Evolutionary conservation across 495 filamentous ascomycete species (phyloP).

Genomic region (Cladorrhinum samala): DNA sequence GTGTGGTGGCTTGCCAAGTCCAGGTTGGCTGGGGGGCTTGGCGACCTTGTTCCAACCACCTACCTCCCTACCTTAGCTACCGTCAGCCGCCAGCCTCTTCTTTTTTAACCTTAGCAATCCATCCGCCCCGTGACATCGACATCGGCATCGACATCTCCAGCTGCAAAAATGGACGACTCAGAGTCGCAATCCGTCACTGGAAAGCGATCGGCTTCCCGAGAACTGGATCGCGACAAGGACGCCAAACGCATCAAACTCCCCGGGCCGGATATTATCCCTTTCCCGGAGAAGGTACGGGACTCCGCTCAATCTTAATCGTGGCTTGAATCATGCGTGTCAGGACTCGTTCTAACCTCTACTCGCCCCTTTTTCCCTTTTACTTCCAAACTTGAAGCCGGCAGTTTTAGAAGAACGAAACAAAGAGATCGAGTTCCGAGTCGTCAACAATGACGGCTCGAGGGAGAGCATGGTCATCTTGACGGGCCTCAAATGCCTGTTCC

Average conservation of each 20-base stretch:
- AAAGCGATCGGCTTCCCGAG: slow-evolving; percentile 19
- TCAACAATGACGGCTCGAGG: slow-evolving; percentile 83
- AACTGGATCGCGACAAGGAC: slow-evolving; percentile 6
- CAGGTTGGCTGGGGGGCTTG: too few species aligned
- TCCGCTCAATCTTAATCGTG: not conserved
- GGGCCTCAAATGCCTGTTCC: slow-evolving; percentile 92
- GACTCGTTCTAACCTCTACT: too few species aligned
- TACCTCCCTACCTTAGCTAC: too few species aligned
- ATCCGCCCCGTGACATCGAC: too few species aligned
- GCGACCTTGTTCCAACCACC: too few species aligned
- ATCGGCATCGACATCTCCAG: too few species aligned
- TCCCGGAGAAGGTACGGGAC: slow-evolving; percentile 60
- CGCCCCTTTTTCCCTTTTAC: too few species aligned
- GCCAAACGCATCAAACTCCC: slow-evolving; percentile 19
- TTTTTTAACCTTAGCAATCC: too few species aligned
- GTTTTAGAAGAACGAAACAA: slow-evolving; percentile 87
- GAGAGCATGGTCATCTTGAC: slow-evolving; percentile 88
- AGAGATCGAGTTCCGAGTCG: slow-evolving; percentile 91
- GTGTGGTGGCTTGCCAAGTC: too few species aligned
- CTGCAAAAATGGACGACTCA: too few species aligned
- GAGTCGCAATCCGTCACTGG: too few species aligned
- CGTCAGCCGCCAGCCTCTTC: too few species aligned
- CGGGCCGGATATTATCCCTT: slow-evolving; percentile 39
- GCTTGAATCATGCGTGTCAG: not conserved
- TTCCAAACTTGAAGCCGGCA: slow-evolving; percentile 53